These are phyloP conservation scores for Microdochium bolleyi DNA, from an alignment of 2,329 filamentous ascomycete species.

Conservation along the genomic window DNA sequence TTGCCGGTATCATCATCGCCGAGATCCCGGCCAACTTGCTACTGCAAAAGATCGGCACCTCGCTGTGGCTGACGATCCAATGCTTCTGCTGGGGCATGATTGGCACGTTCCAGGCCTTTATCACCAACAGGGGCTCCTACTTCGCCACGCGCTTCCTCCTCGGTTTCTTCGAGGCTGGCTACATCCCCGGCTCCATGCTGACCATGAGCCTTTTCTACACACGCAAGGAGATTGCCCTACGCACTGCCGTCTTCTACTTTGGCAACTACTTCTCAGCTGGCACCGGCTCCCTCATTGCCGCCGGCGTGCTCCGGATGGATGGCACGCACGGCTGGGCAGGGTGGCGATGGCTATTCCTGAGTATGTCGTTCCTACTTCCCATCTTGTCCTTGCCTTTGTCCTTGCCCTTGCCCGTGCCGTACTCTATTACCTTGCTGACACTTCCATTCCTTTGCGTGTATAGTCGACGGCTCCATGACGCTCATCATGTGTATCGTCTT, in stretches of 20 bases:
- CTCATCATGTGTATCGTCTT: constrained; percentile 43
- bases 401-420: too few species aligned
- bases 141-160: constrained; percentile 28
- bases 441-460: too few species aligned
- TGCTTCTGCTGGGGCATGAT: constrained; percentile 29
- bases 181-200: constrained; percentile 26
- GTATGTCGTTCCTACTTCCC: background rate
- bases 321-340: constrained; percentile 38
- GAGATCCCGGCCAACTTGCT: constrained; percentile 34
- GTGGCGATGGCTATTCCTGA: constrained; percentile 43
- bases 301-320: constrained; percentile 38
- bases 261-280: constrained; percentile 30
- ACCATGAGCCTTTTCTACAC: constrained; percentile 33
- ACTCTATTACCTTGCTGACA: too few species aligned
- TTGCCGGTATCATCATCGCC: constrained; percentile 27
- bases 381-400: background rate
- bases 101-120: constrained; percentile 31
- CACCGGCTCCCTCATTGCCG: constrained; percentile 38
- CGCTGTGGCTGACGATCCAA: constrained; percentile 28
- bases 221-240: constrained; percentile 27
- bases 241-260: constrained; percentile 32
- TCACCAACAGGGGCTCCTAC: constrained; percentile 24
- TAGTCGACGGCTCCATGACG: constrained; percentile 30
- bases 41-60: constrained; percentile 28
- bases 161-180: constrained; percentile 30